phyloP scores from a whole-genome alignment of 2,329 filamentous ascomycete species.

The Colletotrichum noveboracense region DNA sequence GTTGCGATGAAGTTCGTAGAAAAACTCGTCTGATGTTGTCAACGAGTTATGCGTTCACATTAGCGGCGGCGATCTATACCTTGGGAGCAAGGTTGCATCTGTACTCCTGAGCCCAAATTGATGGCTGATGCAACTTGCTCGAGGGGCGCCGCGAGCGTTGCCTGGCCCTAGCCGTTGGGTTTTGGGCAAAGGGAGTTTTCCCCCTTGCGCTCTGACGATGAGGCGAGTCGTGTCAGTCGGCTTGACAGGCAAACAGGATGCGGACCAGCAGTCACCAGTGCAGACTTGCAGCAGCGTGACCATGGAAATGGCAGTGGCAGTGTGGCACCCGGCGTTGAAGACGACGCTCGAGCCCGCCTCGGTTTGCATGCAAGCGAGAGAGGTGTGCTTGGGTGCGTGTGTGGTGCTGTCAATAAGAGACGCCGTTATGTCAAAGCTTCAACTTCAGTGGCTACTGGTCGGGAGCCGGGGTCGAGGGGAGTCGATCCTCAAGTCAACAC shows the following conservation, averaged over 20 bases:
- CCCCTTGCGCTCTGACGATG: not conserved
- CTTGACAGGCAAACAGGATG: not conserved
- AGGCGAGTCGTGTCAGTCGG: not conserved
- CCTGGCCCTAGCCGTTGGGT: not conserved
- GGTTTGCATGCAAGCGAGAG: slow-evolving; percentile 15
- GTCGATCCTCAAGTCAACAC: slow-evolving; percentile 1
- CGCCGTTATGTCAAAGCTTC: slow-evolving; percentile 20
- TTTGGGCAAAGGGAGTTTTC: not conserved
- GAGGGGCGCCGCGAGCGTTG: not conserved
- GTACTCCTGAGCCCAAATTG: not conserved
- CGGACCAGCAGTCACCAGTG: not conserved
- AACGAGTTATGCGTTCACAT: not conserved
- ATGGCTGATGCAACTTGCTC: not conserved
- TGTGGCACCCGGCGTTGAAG: not conserved
- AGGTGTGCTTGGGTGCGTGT: not conserved
- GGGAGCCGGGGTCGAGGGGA: not conserved
- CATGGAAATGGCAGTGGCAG: not conserved
- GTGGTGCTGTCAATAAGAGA: slow-evolving; percentile 10
- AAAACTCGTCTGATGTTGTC: slow-evolving; percentile 1
- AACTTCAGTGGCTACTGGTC: not conserved
- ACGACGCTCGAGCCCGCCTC: slow-evolving; percentile 13
- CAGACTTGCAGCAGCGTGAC: not conserved
- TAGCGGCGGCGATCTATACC: slow-evolving; percentile 1
- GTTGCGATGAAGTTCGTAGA: not conserved
- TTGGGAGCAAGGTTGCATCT: not conserved